A percentile compares a stretch with the other conserved stretches of the same genome.
phyloP scores from a whole-genome alignment of 1,284 basidiomycete species.

The Cerrena zonata region DNA sequence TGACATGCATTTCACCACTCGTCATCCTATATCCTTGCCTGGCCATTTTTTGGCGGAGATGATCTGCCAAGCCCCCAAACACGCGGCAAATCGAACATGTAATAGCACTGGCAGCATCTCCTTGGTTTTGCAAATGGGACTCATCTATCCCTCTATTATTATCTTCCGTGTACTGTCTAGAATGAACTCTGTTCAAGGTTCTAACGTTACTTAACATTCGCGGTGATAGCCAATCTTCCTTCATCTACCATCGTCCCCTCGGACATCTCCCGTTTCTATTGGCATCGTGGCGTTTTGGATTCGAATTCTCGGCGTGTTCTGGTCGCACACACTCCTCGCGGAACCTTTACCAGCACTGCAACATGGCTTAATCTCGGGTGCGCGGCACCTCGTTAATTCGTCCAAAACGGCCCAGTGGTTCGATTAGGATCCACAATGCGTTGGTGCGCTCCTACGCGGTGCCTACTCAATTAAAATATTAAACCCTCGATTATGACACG shows the following conservation, averaged over 20 bases:
- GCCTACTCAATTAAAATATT: background rate
- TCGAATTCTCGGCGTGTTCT: conserved; percentile 1
- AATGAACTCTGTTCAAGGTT: background rate
- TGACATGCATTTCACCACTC: background rate
- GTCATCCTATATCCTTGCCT: background rate
- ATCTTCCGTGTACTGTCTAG: background rate
- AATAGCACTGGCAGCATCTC: background rate
- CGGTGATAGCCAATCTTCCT: background rate
- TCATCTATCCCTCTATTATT: background rate
- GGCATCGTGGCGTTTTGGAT: conserved; percentile 1
- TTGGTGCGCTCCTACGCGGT: background rate
- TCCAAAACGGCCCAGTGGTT: conserved; percentile 1
- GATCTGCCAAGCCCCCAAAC: background rate
- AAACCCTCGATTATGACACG: conserved; percentile 2
- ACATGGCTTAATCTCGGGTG: conserved; percentile 5
- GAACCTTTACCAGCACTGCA: background rate
- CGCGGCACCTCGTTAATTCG: background rate
- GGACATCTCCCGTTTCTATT: conserved; percentile 1
- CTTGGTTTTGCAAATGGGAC: background rate
- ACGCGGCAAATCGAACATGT: background rate
- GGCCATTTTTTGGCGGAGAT: background rate
- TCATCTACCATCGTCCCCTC: background rate
- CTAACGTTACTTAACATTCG: background rate
- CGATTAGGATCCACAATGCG: conserved; percentile 8
- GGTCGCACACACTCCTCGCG: background rate